Evolutionary conservation across 2,329 filamentous ascomycete genomes (phyloP).

Genomic region (Fusarium sp.): DNA sequence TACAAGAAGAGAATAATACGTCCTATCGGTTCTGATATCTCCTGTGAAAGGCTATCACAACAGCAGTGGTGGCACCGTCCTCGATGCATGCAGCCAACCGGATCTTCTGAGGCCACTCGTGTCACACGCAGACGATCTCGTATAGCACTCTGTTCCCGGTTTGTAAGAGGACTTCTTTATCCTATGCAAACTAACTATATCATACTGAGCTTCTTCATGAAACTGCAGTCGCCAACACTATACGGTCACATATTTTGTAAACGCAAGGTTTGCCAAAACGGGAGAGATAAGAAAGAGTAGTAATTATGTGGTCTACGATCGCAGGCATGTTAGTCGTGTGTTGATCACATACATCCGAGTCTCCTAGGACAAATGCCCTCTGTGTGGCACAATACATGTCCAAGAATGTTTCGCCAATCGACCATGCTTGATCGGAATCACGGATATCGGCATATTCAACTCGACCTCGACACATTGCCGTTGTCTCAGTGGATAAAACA

Average conservation of each 20-base stretch:
- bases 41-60: background rate
- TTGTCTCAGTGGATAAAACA: background rate
- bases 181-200: background rate
- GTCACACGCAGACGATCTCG: slow-evolving; percentile 9
- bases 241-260: no score
- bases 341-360: background rate
- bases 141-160: slow-evolving; percentile 13
- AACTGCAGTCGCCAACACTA: no score
- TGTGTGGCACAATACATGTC: background rate
- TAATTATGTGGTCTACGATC: no score
- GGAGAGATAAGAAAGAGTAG: no score
- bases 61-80: background rate
- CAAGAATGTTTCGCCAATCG: background rate
- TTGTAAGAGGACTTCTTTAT: background rate
- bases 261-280: no score
- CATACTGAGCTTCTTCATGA: no score
- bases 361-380: background rate
- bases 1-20: background rate
- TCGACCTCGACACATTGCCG: background rate
- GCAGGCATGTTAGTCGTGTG: no score
- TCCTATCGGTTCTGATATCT: background rate
- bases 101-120: background rate
- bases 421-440: background rate
- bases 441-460: background rate
- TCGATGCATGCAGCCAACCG: slow-evolving; percentile 18